Evolutionary conservation across 805 yeast genomes (phyloP).

Genomic region (Candida namnaoensis): DNA sequence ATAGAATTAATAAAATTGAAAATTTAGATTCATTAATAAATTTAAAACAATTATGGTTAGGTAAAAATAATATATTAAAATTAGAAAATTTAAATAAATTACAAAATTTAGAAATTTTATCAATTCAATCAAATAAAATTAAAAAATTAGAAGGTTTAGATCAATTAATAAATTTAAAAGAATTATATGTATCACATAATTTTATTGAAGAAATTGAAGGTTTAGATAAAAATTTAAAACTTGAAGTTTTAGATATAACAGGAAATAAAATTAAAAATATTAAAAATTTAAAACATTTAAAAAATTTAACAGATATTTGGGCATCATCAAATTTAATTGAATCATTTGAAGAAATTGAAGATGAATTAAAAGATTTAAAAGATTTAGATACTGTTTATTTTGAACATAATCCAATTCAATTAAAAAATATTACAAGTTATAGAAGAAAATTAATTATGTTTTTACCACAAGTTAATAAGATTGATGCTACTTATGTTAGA

Average conservation of each 20-base stretch:
- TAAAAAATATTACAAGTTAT: conserved; percentile 66
- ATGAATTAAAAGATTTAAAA: conserved; percentile 53
- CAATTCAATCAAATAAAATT: conserved; percentile 82
- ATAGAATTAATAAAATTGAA: conserved; percentile 54
- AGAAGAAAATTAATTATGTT: conserved; percentile 73
- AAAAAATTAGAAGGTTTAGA: conserved; percentile 78
- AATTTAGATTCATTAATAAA: conserved; percentile 45
- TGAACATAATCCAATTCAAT: conserved; percentile 88
- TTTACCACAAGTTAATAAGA: conserved; percentile 64
- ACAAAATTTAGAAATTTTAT: conserved; percentile 58
- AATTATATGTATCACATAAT: conserved; percentile 82
- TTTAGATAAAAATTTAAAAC: conserved; percentile 57
- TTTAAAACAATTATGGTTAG: conserved; percentile 82
- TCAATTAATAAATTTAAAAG: conserved; percentile 62
- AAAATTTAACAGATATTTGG: conserved; percentile 86
- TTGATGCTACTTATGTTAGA: conserved; percentile 79
- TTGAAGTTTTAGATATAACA: conserved; percentile 74
- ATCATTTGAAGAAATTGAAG: conserved; percentile 59
- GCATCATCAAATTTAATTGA: conserved; percentile 70
- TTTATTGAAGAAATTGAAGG: conserved; percentile 70
- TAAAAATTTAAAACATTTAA: conserved; percentile 57
- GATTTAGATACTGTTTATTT: conserved; percentile 82
- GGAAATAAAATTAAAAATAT: conserved; percentile 58
- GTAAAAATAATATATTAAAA: conserved; percentile 68
- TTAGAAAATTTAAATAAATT: conserved; percentile 56